Evolutionary conservation across 2,329 filamentous ascomycete species (phyloP), one percentile per base, ranked within the genome.

Genomic region (Sordariomycetes sp.): DNA sequence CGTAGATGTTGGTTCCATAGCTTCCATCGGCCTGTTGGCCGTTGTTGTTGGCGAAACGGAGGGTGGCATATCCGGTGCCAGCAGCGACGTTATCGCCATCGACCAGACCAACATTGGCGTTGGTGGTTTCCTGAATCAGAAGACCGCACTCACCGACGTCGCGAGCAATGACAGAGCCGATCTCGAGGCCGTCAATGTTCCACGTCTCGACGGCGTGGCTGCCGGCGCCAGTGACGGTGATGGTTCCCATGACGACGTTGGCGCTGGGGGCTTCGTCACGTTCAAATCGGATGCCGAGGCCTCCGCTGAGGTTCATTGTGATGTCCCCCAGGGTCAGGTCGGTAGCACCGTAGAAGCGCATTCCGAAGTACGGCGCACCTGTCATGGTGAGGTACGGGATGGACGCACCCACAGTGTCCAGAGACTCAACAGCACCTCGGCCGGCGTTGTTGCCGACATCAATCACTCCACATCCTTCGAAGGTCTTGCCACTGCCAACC

Each of bases 381-480:
- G 70, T 72, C 68, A 76, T 68, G 34, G 50, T 69, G 4, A 76
- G 59, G 44, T 70, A 75, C 0, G 71, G 70, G 32, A 76, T 75
- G 27, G 61, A 52, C 12, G 72, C 70, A 38, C 62, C 63, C 3
- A 50, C 44, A 8, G 67, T 65, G 42, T 65, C 53, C 3, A 64
- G 56, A 0, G 63, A 62, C 49, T 75, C 70, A 32, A 76, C 75
- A 30, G 70, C 68, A 14, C 72, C 72, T 15, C 59, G 62, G 2
- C 65, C 69, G 23, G 46, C 43, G 5, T 50, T 58, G 36, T 47
- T 50, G 17, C 45, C 62, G 0, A 57, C 58, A 37, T 74, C 58
- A 48, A 76, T 70, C 29, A 70, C 73, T 27, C 72, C 70, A 46
- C 72, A 75, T 21, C 68, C 71, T 42, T 76, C 72, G 31, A 76